Evolutionary conservation across 176 grass and related monocot genomes (phyloP), one percentile per base, ranked within the genome.

Genomic region (Tuctoria greenei): DNA sequence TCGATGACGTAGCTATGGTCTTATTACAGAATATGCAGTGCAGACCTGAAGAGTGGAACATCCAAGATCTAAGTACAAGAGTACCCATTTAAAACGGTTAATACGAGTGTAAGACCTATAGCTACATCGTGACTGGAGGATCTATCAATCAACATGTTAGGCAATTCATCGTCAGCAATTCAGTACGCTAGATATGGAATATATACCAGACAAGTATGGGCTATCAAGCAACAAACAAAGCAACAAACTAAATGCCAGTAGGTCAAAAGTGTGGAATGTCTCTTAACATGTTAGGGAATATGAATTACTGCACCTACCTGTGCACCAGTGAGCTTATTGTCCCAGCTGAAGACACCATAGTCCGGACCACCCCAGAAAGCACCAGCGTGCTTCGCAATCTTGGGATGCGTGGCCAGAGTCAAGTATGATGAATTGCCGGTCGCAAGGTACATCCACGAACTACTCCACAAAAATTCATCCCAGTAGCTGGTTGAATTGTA

Each of bases 271-370:
- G 47, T n/a, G 36, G 26, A 80, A 45, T 83, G 81, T 68, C 51
- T 46, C 9, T 2, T 23, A 70, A 26, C 27, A 21, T 49, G 68
- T 56, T 23, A 54, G 44, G 52, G 20, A 55, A 71, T 21, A 31
- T 8, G 50, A 42, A 68, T 12, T 69, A 73, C 18, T 6, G 43
- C 23, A 42, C 77, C 81, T 82, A 93, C 95, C 81, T 97, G 95
- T 74, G 88, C 91, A 80, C 91, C 95, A 45, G 91, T 85, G 74
- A 97, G 82, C 68, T 97, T 93, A 89, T 93, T 93, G 75, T 97
- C 88, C 95, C 95, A 97, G 79, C 95, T 97, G 85, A 97, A 91
- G 26, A 97, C 86, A 2, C 95, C 95, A 83, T 93, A 93, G 67
- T 92, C 81, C 1, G 82, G 82, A 20, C 82, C 88, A 63, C 75